A percentile compares a stretch with the other conserved stretches of the same genome.
Evolutionary conservation across 495 filamentous ascomycete genomes (phyloP).

Genomic region (Penicillium crystallinum): DNA sequence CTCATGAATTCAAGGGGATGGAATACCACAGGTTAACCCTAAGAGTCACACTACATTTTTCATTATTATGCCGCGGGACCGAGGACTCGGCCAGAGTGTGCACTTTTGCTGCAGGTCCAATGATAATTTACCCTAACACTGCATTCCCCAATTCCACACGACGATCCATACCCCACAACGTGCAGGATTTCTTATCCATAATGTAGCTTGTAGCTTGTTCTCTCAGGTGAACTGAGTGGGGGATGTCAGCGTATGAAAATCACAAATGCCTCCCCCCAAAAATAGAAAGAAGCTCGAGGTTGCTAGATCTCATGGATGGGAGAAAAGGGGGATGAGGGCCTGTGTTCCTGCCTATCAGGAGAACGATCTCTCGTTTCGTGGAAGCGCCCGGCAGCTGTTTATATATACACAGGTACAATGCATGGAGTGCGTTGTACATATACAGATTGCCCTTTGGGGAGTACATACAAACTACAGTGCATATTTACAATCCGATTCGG

Average conservation of each 20-base stretch:
- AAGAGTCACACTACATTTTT: background rate
- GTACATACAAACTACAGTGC: too few species aligned
- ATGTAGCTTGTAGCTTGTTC: too few species aligned
- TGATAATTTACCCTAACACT: conserved; percentile 6
- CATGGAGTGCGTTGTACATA: too few species aligned
- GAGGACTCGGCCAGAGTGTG: conserved; percentile 3
- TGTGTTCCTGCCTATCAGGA: conserved; percentile 9
- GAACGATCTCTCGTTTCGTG: conserved; percentile 14
- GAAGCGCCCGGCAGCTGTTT: background rate
- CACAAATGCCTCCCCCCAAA: background rate
- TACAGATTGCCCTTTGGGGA: too few species aligned
- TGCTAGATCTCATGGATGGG: background rate
- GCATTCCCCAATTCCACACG: conserved; percentile 14
- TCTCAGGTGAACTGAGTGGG: background rate
- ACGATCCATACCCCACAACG: conserved; percentile 29
- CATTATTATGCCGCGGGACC: conserved; percentile 11
- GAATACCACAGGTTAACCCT: background rate
- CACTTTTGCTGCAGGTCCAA: conserved; percentile 14
- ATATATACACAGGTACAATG: background rate
- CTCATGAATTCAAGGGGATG: background rate
- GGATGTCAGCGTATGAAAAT: background rate
- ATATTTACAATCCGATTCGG: too few species aligned
- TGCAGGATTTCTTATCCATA: conserved; percentile 9
- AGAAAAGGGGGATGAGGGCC: conserved; percentile 3
- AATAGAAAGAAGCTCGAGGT: too few species aligned